A percentile compares a stretch with the other conserved stretches of the same genome.
phyloP scores from a whole-genome alignment of 164 flowering plant genomes.

The Annona squamosa region DNA sequence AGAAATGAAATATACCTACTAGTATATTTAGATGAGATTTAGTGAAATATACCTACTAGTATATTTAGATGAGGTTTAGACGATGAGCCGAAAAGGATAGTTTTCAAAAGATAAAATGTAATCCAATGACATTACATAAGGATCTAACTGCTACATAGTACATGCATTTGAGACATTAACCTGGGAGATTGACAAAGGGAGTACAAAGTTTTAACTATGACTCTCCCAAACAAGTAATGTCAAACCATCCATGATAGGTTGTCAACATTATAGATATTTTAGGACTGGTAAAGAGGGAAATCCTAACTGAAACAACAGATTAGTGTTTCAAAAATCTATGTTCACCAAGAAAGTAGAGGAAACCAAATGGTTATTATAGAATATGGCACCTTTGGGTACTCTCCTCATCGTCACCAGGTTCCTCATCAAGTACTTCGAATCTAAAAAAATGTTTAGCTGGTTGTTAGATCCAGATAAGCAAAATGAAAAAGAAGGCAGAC shows the following conservation, averaged over 20 bases:
- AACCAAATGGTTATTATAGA: conserved; percentile 4
- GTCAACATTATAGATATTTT: background rate
- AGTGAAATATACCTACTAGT: background rate
- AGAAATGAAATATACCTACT: background rate
- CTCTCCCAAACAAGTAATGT: too few relatives aligned
- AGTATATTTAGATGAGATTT: background rate
- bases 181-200: too few relatives aligned
- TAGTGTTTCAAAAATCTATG: background rate
- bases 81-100: too few relatives aligned
- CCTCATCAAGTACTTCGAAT: conserved; percentile 94
- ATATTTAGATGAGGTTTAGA: background rate
- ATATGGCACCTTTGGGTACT: conserved; percentile 65
- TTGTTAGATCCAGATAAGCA: background rate
- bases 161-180: too few relatives aligned
- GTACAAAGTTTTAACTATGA: too few relatives aligned
- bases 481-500: background rate
- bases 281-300: background rate
- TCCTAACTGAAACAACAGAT: background rate
- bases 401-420: conserved; percentile 98
- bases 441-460: conserved; percentile 27
- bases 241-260: background rate
- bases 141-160: too few relatives aligned
- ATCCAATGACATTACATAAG: too few relatives aligned
- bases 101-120: too few relatives aligned
- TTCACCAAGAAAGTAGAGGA: background rate